These are phyloP conservation scores for Glycyrrhiza uralensis DNA, from an alignment of 306 rosid genomes.

Conservation along the genomic window DNA sequence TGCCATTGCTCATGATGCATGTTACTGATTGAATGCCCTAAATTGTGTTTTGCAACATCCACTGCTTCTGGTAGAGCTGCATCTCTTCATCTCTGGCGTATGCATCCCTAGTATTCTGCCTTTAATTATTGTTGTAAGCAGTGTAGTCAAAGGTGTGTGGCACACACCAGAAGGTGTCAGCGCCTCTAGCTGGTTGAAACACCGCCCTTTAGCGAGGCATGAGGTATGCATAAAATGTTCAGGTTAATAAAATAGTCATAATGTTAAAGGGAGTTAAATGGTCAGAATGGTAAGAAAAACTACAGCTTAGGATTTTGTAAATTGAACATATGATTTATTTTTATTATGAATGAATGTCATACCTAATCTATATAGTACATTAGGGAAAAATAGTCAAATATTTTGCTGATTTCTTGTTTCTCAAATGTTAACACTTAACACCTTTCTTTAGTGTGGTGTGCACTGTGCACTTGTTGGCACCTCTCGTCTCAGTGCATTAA, in stretches of 20 bases:
- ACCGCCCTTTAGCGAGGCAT: not conserved
- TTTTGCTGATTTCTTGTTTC: not conserved
- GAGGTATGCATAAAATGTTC: not conserved
- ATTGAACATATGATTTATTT: not conserved
- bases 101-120: not conserved
- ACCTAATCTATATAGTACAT: not conserved
- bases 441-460: not conserved
- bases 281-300: not conserved
- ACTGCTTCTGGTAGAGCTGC: not conserved
- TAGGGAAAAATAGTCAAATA: not conserved
- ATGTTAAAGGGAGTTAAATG: not conserved
- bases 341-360: not conserved
- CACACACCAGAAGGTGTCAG: not conserved
- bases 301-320: not conserved
- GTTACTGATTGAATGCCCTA: not conserved
- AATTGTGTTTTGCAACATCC: not conserved
- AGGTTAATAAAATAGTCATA: not conserved
- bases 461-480: not conserved
- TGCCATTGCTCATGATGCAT: not conserved
- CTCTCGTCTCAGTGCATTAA: not conserved
- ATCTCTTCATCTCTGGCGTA: not conserved
- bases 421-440: not conserved
- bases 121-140: not conserved
- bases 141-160: not conserved
- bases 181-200: not conserved